These are phyloP conservation scores for Handroanthus guayacan DNA, from an alignment of 257 asterid species.

Conservation along the genomic window DNA sequence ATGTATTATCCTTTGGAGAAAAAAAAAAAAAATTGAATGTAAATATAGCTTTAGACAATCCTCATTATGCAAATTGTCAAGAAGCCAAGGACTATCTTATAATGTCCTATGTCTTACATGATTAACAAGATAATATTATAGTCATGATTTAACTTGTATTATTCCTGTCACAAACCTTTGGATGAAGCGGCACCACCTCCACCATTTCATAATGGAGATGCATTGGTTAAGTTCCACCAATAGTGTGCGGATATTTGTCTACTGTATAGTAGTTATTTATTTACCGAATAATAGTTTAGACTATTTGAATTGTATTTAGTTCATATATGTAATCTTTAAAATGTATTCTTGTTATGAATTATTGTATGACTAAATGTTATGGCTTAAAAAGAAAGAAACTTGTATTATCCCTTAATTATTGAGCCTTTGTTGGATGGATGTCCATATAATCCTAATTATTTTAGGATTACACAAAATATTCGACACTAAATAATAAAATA, in stretches of 20 bases:
- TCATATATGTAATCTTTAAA: too few relatives aligned
- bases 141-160: neutral
- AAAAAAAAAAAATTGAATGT: too few relatives aligned
- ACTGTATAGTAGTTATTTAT: too few relatives aligned
- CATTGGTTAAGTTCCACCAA: too few relatives aligned
- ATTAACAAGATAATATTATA: neutral
- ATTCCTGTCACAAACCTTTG: neutral
- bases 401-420: constrained; percentile 16
- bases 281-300: too few relatives aligned
- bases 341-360: too few relatives aligned
- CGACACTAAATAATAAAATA: neutral
- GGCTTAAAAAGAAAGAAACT: neutral
- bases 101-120: neutral
- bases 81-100: constrained; percentile 11
- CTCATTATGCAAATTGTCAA: neutral
- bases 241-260: too few relatives aligned
- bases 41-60: neutral
- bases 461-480: neutral
- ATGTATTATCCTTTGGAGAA: too few relatives aligned
- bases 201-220: too few relatives aligned
- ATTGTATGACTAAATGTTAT: too few relatives aligned
- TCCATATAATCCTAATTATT: constrained; percentile 11
- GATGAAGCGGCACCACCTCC: too few relatives aligned
- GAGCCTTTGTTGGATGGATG: constrained; percentile 31
- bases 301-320: too few relatives aligned